Percentiles rank a stretch among this genome's conserved stretches.
Evolutionary conservation across 495 filamentous ascomycete genomes (phyloP).

Genomic region (Cairneyella variabilis): DNA sequence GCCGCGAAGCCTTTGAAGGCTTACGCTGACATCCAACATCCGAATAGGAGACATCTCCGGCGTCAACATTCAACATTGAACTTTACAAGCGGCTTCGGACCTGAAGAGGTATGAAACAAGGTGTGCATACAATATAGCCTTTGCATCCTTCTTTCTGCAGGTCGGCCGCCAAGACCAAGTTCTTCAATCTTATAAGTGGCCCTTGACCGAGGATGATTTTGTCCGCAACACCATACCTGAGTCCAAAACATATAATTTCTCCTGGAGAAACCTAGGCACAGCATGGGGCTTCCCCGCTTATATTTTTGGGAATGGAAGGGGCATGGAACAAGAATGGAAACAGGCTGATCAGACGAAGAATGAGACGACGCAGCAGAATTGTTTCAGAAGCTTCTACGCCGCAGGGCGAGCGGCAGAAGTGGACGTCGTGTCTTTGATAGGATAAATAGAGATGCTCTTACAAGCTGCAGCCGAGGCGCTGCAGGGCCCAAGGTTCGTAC

Average conservation of each 20-base stretch:
- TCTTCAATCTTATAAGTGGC: too few species aligned
- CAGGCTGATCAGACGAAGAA: constrained; percentile 9
- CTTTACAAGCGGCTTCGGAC: background rate
- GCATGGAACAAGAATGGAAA: background rate
- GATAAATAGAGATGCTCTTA: background rate
- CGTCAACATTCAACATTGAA: background rate
- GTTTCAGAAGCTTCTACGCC: constrained; percentile 11
- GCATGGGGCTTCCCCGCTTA: constrained; percentile 1
- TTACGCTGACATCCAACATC: too few species aligned
- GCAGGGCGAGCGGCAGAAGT: background rate
- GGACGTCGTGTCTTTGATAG: background rate
- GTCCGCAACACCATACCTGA: background rate
- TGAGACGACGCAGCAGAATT: constrained; percentile 10
- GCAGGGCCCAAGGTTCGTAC: too few species aligned
- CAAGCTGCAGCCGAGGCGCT: background rate
- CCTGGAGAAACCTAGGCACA: background rate
- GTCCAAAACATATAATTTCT: constrained; percentile 2
- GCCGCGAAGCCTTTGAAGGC: too few species aligned
- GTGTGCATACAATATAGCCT: too few species aligned
- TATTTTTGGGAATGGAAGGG: background rate
- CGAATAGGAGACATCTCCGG: background rate
- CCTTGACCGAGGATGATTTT: background rate
- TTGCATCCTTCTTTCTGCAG: too few species aligned
- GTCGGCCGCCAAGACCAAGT: too few species aligned
- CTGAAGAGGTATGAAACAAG: background rate